Evolutionary conservation across 192 early-diverging fungal genomes (phyloP).

Genomic region (Rhizoclosmatium globosum): DNA sequence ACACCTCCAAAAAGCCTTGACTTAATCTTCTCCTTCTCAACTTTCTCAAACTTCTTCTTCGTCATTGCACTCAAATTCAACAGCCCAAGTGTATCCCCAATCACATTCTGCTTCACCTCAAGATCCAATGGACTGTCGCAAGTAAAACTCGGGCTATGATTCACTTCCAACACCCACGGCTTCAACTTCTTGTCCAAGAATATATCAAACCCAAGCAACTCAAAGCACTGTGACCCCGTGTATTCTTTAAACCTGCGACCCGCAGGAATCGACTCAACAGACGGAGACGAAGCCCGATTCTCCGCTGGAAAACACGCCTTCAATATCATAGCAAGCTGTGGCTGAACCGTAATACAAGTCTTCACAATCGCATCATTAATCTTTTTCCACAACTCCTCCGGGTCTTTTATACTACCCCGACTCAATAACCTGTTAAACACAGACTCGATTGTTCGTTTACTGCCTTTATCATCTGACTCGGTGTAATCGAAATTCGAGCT

Average conservation of each 20-base stretch:
- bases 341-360: slow-evolving; percentile 61
- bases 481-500: slow-evolving; percentile 51
- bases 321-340: slow-evolving; percentile 53
- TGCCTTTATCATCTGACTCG: slow-evolving; percentile 44
- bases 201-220: slow-evolving; percentile 71
- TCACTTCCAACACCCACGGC: slow-evolving; percentile 70
- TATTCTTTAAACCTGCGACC: neutral
- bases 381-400: slow-evolving; percentile 49
- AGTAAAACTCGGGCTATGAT: slow-evolving; percentile 66
- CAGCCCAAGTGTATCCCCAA: slow-evolving; percentile 54
- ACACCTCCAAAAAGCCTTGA: slow-evolving; percentile 38
- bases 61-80: slow-evolving; percentile 46
- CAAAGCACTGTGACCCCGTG: slow-evolving; percentile 59
- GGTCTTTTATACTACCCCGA: slow-evolving; percentile 8
- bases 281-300: neutral
- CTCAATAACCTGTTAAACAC: slow-evolving; percentile 47
- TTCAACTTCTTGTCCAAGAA: slow-evolving; percentile 66
- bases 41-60: slow-evolving; percentile 42
- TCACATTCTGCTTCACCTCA: slow-evolving; percentile 61
- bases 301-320: slow-evolving; percentile 54
- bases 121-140: slow-evolving; percentile 64
- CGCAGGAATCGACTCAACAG: neutral
- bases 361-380: slow-evolving; percentile 63
- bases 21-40: slow-evolving; percentile 48
- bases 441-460: slow-evolving; percentile 51